Conservation (phyloP, 2,329 filamentous ascomycete species). For the Colletotrichum navitas region DNA sequence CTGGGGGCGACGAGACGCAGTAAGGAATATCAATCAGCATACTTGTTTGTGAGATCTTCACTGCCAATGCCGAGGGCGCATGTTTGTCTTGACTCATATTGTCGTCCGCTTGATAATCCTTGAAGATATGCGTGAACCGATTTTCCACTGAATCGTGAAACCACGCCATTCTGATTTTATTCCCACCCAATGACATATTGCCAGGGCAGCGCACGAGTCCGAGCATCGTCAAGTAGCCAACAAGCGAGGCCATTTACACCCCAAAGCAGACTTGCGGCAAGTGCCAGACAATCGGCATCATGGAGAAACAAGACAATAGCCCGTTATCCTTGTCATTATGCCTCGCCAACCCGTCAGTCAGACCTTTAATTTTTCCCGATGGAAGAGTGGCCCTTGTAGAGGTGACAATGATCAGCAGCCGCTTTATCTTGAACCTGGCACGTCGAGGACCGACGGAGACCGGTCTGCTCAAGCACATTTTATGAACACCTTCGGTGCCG, state of each 20-base stretch:
- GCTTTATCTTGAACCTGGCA: no score
- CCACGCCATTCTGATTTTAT: neutral
- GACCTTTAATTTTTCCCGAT: constrained; percentile 31
- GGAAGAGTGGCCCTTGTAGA: neutral
- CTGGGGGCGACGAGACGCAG: neutral
- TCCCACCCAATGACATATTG: neutral
- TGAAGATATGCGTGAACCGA: neutral
- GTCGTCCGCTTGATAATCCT: neutral
- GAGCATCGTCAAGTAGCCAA: neutral
- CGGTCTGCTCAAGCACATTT: neutral
- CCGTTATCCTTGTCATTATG: constrained; percentile 16
- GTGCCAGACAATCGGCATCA: neutral
- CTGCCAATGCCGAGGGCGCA: neutral
- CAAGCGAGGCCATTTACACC: neutral
- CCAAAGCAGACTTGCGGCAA: neutral
- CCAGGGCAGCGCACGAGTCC: neutral
- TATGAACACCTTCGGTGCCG: neutral
- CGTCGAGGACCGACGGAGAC: neutral
- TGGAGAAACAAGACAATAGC: neutral
- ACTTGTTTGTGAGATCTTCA: neutral
- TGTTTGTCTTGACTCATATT: neutral
- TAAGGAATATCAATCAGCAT: neutral
- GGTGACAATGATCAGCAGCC: constrained; percentile 16
- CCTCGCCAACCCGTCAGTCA: constrained; percentile 16
- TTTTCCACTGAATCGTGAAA: no score